Evolutionary conservation across 139 green algal species (phyloP), one percentile per base, ranked within the genome.

Genomic region (Diplosphaera chodatii): DNA sequence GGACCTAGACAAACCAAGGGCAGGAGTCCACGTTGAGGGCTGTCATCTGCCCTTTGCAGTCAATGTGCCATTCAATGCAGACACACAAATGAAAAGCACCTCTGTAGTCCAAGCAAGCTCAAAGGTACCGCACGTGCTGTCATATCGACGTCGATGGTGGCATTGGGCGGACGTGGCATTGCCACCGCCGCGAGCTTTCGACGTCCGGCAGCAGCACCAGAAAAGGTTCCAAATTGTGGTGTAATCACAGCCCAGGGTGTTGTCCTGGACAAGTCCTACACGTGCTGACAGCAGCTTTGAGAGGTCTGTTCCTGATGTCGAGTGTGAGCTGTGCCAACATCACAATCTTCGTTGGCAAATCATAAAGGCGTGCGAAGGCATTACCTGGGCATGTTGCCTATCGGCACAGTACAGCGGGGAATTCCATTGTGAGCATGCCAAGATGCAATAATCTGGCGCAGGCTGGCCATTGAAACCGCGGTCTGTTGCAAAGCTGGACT

Each of bases 361-460:
- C n/a, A n/a, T n/a, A n/a, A n/a, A n/a, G n/a, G n/a, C n/a, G n/a
- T n/a, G n/a, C n/a, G n/a, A n/a, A n/a, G n/a, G n/a, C n/a, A 31
- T 64, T 22, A 83, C 86, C 71, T 94, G 88, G 5, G 88, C 48
- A 59, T 59, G 83, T 71, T 95, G 91, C 66, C 92, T 74, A 15
- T 63, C 76, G 79, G 96, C 88, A 67, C 91, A 96, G 80, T 91
- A 95, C 30, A 96, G 78, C 3, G 91, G 91, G 64, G 72, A 87
- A 83, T 93, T 95, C 84, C 87, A 96, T 81, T 95, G 91, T 77
- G 93, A 83, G 65, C 91, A 96, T 0, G 83, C 85, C 64, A 91
- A 71, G 1, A 90, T 78, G 67, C 89, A 93, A 67, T 96, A 96
- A 56, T 90, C 74, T 23, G 71, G 30, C 21, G 79, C 84, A 20